Base-by-base conservation (phyloP, 1,284 basidiomycete genomes). In the Pisolithus thermaeus region DNA sequence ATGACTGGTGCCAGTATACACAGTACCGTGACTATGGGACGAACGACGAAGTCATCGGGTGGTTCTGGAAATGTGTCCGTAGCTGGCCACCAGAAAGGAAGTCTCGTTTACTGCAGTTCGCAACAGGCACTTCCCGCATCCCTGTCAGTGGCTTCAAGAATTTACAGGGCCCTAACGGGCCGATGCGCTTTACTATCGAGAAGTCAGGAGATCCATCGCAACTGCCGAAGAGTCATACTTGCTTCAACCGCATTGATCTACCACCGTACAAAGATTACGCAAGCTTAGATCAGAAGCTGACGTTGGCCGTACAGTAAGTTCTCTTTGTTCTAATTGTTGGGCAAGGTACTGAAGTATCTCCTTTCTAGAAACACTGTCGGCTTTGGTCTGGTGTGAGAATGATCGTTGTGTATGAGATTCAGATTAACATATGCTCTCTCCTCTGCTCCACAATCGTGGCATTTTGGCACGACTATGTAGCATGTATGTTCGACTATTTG, bases 11-110 rank as follows among this genome's bases (percentile, higher is more conserved):
- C 51, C 87, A 87, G 64, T 85, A 83, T 63, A 87, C 84, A 18
- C 84, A 87, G 60, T 87, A 86, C 65, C 79, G 83, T 56, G 83
- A 79, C 18, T 86, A 87, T 60, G 82, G 83, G 65, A 77, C 83
- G 67, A 82, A 80, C 53, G 90, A 92, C 63, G 86, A 91, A 61
- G 93, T 96, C 44, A 92, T 97, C 56, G 89, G 95, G 65, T 97
- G 93, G 93, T 97, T 97, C 84, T 97, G 93, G 94, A 89, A 95
- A 73, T 92, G 90, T 61, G 88, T 96, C 40, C 83, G 88, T 55
- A 81, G 83, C 54, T 97, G 93, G 93, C 92, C 93, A 1, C 83
- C 92, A 0, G 93, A 96, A 75, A 85, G 91, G 70, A 94, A 95
- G 73, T 90, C 87, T 14, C 85, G 92, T 41, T 72, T 95, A 45